Evolutionary conservation across 2,329 filamentous ascomycete species (phyloP), one percentile per base, ranked within the genome.

Genomic region (Aaosphaeria pasadenensis): DNA sequence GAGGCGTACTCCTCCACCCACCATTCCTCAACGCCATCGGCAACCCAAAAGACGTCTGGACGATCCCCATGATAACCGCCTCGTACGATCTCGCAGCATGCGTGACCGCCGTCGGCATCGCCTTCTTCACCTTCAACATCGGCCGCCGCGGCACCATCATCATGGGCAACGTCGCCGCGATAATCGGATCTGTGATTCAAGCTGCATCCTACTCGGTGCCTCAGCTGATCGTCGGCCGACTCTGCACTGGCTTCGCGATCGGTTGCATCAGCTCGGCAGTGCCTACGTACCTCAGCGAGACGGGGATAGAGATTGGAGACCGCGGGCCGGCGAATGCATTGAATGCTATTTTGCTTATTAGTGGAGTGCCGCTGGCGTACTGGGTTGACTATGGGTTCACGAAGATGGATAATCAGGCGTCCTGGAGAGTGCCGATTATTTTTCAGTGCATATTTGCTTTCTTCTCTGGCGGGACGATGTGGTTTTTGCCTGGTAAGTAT

Each of bases 241-340:
- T 74, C 7, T 67, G 77, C 47, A 78, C 76, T n/a, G 76, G 76
- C 47, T 61, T 78, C 39, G 76, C 75, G 3, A 78, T 78, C 50
- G 76, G 76, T 6, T 46, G 41, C 36, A 51, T 54, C 40, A 53
- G 48, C 24, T 43, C 39, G 5, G 45, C 45, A 13, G 45, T 47
- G 4, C 45, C 45, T 11, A 47, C 45, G 17, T 47, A 47, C 30
- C 33, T 47, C 30, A 47, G 40, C 17, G 45, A 47, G 32, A 47
- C 45, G 5, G 45, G 45, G 7, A 39, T 47, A 6, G 45, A 47
- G 31, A 43, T 47, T 30, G 45, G 45, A 24, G 45, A 47, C 30
- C 45, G 45, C 7, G 45, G 45, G 9, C 45, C 45, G n/a, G 45
- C 45, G 31, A 47, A 47, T 43, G 45, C 45, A 2, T 47, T 47